These are phyloP conservation scores for cucumber (Cucumis sativus) DNA, from an alignment of 306 rosid genomes.

Conservation along the genomic window Cucumber_9930_V3 NC_026661.2:19407001-19407500, in stretches of 20 bases:
- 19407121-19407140: constrained; percentile 82
- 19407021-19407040: background rate
- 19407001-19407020: too few species aligned
- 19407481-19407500: constrained; percentile 24
- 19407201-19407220: constrained; percentile 14
- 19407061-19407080: constrained; percentile 61
- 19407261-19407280: constrained; percentile 32
- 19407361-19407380: too few species aligned
- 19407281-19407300: constrained; percentile 25
- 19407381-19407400: too few species aligned
- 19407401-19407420: constrained; percentile 28
- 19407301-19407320: constrained; percentile 30
- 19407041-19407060: constrained; percentile 29
- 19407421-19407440: constrained; percentile 35
- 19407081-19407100: constrained; percentile 48
- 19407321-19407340: constrained; percentile 8
- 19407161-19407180: too few species aligned
- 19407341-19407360: too few species aligned
- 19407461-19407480: constrained; percentile 44
- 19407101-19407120: constrained; percentile 57
- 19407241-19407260: constrained; percentile 34
- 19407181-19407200: too few species aligned
- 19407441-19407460: constrained; percentile 28
- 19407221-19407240: constrained; percentile 38
- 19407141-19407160: background rate